These are phyloP conservation scores for Bassia scoparia DNA, from an alignment of 148 eudicot genomes.

Conservation along the genomic window DNA sequence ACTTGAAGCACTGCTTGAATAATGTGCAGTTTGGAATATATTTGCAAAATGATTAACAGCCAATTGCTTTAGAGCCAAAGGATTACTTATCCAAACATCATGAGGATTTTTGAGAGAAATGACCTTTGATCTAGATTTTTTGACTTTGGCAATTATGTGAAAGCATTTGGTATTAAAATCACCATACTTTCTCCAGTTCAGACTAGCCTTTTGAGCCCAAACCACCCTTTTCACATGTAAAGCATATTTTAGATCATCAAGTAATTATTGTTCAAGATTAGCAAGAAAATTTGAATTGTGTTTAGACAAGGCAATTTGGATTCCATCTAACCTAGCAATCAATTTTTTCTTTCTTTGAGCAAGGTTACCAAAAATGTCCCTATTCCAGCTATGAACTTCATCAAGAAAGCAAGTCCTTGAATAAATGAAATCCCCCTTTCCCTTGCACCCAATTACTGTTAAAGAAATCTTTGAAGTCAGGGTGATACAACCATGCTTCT, in stretches of 20 bases:
- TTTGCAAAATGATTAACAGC: neutral
- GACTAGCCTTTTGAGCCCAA: neutral
- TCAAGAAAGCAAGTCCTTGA: too few species aligned
- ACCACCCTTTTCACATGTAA: rapidly evolving
- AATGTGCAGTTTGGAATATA: neutral
- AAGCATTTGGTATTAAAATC: neutral
- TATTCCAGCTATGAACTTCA: neutral
- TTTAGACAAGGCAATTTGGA: neutral
- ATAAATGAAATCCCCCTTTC: neutral
- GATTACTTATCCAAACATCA: neutral
- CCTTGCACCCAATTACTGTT: neutral
- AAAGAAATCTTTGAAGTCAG: neutral
- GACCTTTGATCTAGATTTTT: neutral
- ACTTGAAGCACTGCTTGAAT: too few species aligned
- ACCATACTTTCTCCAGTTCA: neutral
- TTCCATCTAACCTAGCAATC: neutral
- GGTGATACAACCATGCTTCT: neutral
- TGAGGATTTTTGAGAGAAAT: neutral
- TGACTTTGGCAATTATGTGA: neutral
- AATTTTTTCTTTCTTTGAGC: neutral
- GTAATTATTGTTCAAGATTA: neutral
- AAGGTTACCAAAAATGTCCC: neutral
- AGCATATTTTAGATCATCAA: neutral
- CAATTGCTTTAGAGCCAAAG: neutral
- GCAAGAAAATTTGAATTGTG: neutral